These are phyloP conservation scores for Phytopythium chamaehyphon DNA, from an alignment of 352 stramenopile genomes.

Conservation along the genomic window DNA sequence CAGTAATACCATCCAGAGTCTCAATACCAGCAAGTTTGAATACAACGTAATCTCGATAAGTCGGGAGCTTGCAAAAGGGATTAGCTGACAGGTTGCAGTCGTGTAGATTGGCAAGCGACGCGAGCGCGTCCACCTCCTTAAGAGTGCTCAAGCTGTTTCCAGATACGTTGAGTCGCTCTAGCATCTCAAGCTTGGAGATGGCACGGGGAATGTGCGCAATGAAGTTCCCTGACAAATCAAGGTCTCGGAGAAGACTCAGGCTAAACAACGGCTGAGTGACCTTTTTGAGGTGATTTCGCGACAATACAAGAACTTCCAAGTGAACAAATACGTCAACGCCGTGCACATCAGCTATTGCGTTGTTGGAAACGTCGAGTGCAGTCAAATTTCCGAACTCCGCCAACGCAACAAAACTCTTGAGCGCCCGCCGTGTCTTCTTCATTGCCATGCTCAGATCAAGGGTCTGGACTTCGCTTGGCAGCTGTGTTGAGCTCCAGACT, in stretches of 20 bases:
- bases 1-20: conserved; percentile 44
- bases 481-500: conserved; percentile 22
- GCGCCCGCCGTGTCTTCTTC: conserved; percentile 43
- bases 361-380: conserved; percentile 58
- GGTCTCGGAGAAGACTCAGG: conserved; percentile 31
- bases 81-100: conserved; percentile 59
- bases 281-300: conserved; percentile 71
- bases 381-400: conserved; percentile 41
- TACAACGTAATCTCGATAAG: conserved; percentile 71
- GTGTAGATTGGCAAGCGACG: conserved; percentile 56
- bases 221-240: conserved; percentile 81
- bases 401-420: conserved; percentile 60
- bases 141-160: conserved; percentile 74
- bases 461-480: conserved; percentile 16
- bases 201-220: conserved; percentile 65
- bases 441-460: conserved; percentile 46
- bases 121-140: conserved; percentile 63
- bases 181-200: conserved; percentile 36
- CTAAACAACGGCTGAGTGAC: conserved; percentile 42
- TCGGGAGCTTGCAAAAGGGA: conserved; percentile 69
- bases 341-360: conserved; percentile 51
- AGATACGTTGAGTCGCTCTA: conserved; percentile 63
- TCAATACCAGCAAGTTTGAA: conserved; percentile 62
- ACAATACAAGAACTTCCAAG: conserved; percentile 42
- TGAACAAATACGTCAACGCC: conserved; percentile 47